A percentile compares a stretch with the other conserved stretches of the same genome.
Evolutionary conservation across 371 early-diverging fungal genomes (phyloP).

Genomic region (Syncephalis plumigaleata): DNA sequence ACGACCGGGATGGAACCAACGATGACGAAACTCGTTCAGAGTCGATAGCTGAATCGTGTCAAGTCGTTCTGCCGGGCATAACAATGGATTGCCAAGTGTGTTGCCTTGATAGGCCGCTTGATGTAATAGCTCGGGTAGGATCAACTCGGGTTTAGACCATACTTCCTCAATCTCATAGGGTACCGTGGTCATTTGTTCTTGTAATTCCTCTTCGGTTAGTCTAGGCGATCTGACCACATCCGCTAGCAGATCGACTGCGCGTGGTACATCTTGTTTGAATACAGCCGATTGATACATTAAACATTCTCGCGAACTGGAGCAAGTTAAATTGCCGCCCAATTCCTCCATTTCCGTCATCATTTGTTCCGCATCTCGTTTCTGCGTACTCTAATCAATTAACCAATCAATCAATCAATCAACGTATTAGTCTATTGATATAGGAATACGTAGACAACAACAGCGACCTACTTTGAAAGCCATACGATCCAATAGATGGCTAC

Average conservation of each 20-base stretch:
- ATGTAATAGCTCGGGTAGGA: conserved; percentile 76
- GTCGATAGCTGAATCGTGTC: conserved; percentile 40
- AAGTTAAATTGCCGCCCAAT: conserved; percentile 79
- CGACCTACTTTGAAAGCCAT: conserved; percentile 71
- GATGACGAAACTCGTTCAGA: conserved; percentile 45
- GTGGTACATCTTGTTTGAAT: conserved; percentile 60
- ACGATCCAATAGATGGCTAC: conserved; percentile 72
- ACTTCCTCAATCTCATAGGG: conserved; percentile 76
- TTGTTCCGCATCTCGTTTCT: conserved; percentile 36
- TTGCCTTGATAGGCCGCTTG: conserved; percentile 62
- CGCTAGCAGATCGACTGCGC: conserved; percentile 52
- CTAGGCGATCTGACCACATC: conserved; percentile 62
- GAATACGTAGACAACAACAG: not conserved
- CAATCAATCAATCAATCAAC: not conserved
- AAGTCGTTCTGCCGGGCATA: conserved; percentile 55
- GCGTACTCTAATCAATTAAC: conserved; percentile 23
- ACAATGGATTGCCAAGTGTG: conserved; percentile 67
- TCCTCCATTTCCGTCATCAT: conserved; percentile 64
- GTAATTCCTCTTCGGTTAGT: conserved; percentile 55
- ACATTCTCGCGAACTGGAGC: conserved; percentile 79
- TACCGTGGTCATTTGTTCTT: conserved; percentile 59
- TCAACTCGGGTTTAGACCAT: conserved; percentile 65
- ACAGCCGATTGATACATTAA: conserved; percentile 90
- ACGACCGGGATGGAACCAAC: conserved; percentile 77
- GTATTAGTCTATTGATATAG: not conserved